Evolutionary conservation across 2,329 filamentous ascomycete genomes (phyloP), one percentile per base, ranked within the genome.

Genomic region (Alternaria triticimaculans): DNA sequence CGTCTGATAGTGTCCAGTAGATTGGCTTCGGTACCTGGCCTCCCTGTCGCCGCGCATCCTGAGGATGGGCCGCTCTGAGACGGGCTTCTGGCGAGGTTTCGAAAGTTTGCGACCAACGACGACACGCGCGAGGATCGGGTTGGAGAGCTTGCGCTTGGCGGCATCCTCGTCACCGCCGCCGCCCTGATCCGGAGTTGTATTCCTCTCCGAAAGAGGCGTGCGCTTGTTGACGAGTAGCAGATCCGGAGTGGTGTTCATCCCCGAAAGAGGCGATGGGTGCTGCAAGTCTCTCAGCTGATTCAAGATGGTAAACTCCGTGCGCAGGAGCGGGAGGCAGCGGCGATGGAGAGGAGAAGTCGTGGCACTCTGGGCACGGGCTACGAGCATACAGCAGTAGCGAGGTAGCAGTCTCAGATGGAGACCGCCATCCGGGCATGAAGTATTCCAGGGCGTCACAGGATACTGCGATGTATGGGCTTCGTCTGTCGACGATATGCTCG

Each of bases 111-210:
- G 30, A 4, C 30, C 28, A 30, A 30, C 28, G 28, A 30, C 28
- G 28, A 14, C 28, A 28, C 26, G 26, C 26, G 26, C 26, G 26
- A 28, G 26, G 26, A 28, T 28, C 28, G 14, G 33, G 33, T 75
- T 76, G 18, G 64, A 53, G 2, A 73, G 66, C 3, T 46, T 21
- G n/a, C 48, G 55, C 54, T 72, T 73, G 41, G 73, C 57, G 0
- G 60, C 33, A 30, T 73, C 65, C 0, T 58, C 69, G 33, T 63
- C 68, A n/a, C 57, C 33, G 33, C 8, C 33, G 33, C 15, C 37
- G 9, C n/a, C 37, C 37, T 41, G n/a, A 37, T 37, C 33, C 33
- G 15, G 33, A n/a, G 33, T n/a, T 0, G 33, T 37, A 2, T 37
- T 37, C 33, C 7, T 37, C 33, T n/a, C 33, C 15, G 33, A n/a